A percentile compares a stretch with the other conserved stretches of the same genome.
Conservation (phyloP, 805 yeast species). For the Metschnikowia peoriensis region DNA sequence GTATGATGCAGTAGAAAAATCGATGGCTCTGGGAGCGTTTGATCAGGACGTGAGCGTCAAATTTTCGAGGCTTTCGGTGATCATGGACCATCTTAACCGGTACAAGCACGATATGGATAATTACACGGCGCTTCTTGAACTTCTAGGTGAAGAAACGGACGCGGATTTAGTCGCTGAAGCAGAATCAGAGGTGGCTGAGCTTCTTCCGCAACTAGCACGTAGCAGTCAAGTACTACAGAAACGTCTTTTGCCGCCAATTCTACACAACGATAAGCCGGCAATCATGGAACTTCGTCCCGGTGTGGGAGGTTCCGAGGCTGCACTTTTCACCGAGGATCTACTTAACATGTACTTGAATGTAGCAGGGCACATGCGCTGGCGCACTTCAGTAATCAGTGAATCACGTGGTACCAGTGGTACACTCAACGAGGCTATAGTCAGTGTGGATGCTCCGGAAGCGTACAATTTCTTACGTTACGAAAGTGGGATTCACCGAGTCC, state of each 20-base stretch:
- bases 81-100: conserved; percentile 31
- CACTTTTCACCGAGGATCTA: conserved; percentile 78
- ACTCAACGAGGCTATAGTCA: conserved; percentile 68
- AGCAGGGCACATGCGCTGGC: conserved; percentile 68
- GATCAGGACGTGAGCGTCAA: conserved; percentile 33
- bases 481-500: conserved; percentile 96
- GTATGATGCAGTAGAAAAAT: conserved; percentile 26
- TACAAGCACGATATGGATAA: conserved; percentile 28
- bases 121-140: conserved; percentile 25
- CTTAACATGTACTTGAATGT: conserved; percentile 77
- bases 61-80: conserved; percentile 31
- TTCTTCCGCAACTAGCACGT: conserved; percentile 44
- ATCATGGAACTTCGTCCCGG: conserved; percentile 90
- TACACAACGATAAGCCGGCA: conserved; percentile 73
- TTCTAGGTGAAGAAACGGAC: conserved; percentile 23
- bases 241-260: conserved; percentile 70
- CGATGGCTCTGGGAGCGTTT: conserved; percentile 29
- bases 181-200: conserved; percentile 48
- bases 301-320: conserved; percentile 93
- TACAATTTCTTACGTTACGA: conserved; percentile 74
- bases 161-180: conserved; percentile 55
- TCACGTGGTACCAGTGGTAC: conserved; percentile 61
- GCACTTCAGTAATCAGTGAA: conserved; percentile 54
- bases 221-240: conserved; percentile 49
- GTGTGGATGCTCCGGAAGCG: conserved; percentile 72